Conservation (phyloP, 257 asterid species). For the Echites panduratus region DNA sequence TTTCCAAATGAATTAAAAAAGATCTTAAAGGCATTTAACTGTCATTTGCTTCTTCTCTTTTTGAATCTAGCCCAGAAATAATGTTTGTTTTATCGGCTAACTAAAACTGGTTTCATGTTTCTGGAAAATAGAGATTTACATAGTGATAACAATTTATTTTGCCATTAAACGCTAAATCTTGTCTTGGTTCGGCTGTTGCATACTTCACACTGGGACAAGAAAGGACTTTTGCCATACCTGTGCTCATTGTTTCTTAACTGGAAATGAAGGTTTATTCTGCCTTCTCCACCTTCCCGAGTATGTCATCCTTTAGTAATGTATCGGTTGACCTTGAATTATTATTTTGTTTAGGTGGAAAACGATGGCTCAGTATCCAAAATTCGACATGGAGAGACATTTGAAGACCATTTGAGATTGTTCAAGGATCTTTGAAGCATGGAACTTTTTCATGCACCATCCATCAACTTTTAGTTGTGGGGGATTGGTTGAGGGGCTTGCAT, state of each 20-base stretch:
- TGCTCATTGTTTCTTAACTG: not conserved
- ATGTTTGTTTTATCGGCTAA: not conserved
- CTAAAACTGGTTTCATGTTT: not conserved
- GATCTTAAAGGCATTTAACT: not conserved
- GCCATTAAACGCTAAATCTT: not conserved
- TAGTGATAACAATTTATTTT: not conserved
- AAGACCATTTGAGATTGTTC: conserved; percentile 74
- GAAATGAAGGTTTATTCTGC: not conserved
- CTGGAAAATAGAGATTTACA: not conserved
- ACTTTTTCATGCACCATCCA: not conserved
- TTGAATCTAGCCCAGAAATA: not conserved
- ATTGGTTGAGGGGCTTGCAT: not conserved
- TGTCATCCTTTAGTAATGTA: not conserved
- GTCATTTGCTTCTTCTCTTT: not conserved
- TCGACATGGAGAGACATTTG: conserved; percentile 76
- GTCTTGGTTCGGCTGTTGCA: not conserved
- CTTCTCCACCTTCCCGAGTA: not conserved
- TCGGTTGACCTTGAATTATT: not conserved
- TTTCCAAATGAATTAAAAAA: not conserved
- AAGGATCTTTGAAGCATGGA: conserved; percentile 48
- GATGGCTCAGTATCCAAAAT: conserved; percentile 76
- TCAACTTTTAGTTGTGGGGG: not conserved
- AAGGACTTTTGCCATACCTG: not conserved
- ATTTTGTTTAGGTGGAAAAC: conserved; percentile 56
- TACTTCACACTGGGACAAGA: not conserved